Base-by-base conservation (phyloP, 768 basidiomycete species). In the Neoboletus subvelutipes region DNA sequence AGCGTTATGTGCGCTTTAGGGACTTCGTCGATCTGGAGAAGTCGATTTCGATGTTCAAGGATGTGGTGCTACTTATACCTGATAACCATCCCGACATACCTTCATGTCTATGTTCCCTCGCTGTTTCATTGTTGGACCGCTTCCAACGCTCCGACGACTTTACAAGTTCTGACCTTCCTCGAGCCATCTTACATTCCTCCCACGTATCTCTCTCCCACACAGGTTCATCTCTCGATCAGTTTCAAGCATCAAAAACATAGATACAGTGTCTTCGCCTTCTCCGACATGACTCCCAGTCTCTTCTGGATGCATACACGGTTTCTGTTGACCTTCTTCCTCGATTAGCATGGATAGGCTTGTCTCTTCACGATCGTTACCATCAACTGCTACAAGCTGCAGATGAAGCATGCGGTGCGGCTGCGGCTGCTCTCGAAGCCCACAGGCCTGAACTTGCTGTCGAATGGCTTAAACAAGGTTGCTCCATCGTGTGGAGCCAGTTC, bases 381-480 rank as follows among this genome's bases (percentile, higher is more conserved):
- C 29, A 33, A n/a, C 46, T 47, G 5, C 29, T 33, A 0, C 12
- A 5, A 5, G 29, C 29, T 15, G 20, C 31, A 33, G 15, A 33
- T 10, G n/a, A 20, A 22, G 31, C 8, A 8, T 8, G 46, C 12
- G 15, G 33, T 33, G 46, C 46, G 0, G 46, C 31, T 5, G 20
- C 31, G 0, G n/a, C 20, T 9, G 46, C 46, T 47, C 20, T 33
- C 1, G 46, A 47, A 15, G 26, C 45, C 2, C 17, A 45, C 11
- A 45, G 11, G 18, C 26, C 24, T 12, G 45, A 45, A 5, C 45
- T 45, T 18, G 45, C 17, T 3, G 45, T 45, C 15, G 45, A 45
- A 18, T 47, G 46, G 46, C 31, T 47, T 10, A 31, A 47, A 12
- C 46, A 47, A 17, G 46, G 46, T 10, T 31, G 46, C 13, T 33